Evolutionary conservation across 257 asterid species (phyloP).

Genomic region (Solanum paucissectum): DNA sequence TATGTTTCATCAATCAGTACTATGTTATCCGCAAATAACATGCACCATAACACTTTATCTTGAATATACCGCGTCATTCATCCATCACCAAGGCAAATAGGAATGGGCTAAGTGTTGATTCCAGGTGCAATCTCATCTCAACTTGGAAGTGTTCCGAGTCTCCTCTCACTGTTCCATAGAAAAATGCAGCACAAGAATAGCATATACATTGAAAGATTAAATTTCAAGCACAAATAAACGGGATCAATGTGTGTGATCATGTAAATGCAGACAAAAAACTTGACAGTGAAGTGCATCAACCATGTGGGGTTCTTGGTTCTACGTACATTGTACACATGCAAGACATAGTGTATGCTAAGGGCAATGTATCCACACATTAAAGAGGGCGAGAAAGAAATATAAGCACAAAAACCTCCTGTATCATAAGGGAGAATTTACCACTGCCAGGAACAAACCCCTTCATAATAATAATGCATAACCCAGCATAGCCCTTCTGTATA

Average conservation of each 20-base stretch:
- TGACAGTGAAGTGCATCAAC: background rate
- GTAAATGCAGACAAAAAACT: background rate
- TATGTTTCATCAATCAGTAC: background rate
- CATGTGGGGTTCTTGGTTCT: background rate
- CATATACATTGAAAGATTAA: background rate
- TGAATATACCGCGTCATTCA: background rate
- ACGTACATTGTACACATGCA: background rate
- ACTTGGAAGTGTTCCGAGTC: background rate
- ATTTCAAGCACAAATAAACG: background rate
- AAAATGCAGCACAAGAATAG: background rate
- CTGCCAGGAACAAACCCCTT: conserved; percentile 56
- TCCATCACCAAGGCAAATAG: background rate
- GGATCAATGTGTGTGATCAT: background rate
- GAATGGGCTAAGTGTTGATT: background rate
- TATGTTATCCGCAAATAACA: background rate
- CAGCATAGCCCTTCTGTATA: conserved; percentile 58
- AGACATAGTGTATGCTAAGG: background rate
- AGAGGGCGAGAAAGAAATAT: background rate
- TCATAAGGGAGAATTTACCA: conserved; percentile 27
- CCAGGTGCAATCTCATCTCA: background rate
- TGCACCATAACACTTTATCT: background rate
- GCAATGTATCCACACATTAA: background rate
- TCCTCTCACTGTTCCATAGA: background rate
- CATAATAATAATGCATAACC: conserved; percentile 50
- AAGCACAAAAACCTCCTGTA: background rate